These are phyloP conservation scores for Backusella parvicylindrica DNA, from an alignment of 192 early-diverging fungal species.

Conservation along the genomic window DNA sequence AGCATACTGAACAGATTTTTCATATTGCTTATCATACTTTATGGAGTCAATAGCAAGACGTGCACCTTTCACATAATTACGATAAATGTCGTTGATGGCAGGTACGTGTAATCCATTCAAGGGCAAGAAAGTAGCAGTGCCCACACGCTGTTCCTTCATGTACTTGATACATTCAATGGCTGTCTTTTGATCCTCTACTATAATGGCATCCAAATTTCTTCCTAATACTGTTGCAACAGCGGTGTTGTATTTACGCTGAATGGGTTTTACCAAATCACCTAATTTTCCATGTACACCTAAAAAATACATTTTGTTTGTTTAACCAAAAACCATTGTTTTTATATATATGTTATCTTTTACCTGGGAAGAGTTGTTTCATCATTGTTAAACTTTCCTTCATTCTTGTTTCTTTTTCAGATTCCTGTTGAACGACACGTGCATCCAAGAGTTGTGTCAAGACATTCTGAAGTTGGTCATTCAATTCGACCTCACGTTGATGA, in stretches of 20 bases:
- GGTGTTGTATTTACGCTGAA: slow-evolving; percentile 85
- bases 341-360: slow-evolving; percentile 15
- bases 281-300: slow-evolving; percentile 78
- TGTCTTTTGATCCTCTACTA: slow-evolving; percentile 88
- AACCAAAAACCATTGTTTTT: not conserved
- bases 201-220: slow-evolving; percentile 89
- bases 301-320: not conserved
- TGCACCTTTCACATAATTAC: slow-evolving; percentile 76
- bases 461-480: slow-evolving; percentile 83
- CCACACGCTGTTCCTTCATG: slow-evolving; percentile 87
- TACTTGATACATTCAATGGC: slow-evolving; percentile 96
- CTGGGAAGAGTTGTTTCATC: slow-evolving; percentile 83
- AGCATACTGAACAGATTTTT: slow-evolving; percentile 83
- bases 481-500: slow-evolving; percentile 59
- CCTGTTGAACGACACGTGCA: slow-evolving; percentile 78
- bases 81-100: slow-evolving; percentile 76
- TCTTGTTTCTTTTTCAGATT: slow-evolving; percentile 76
- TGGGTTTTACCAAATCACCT: slow-evolving; percentile 88
- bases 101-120: slow-evolving; percentile 76
- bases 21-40: slow-evolving; percentile 73
- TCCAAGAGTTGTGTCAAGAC: slow-evolving; percentile 74
- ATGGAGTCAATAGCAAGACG: slow-evolving; percentile 93
- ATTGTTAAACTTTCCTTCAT: slow-evolving; percentile 74
- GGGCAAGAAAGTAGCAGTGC: slow-evolving; percentile 93
- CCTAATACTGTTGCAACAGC: slow-evolving; percentile 88